phyloP scores from a whole-genome alignment of 768 basidiomycete genomes.

The Thelephora ganbajun region DNA sequence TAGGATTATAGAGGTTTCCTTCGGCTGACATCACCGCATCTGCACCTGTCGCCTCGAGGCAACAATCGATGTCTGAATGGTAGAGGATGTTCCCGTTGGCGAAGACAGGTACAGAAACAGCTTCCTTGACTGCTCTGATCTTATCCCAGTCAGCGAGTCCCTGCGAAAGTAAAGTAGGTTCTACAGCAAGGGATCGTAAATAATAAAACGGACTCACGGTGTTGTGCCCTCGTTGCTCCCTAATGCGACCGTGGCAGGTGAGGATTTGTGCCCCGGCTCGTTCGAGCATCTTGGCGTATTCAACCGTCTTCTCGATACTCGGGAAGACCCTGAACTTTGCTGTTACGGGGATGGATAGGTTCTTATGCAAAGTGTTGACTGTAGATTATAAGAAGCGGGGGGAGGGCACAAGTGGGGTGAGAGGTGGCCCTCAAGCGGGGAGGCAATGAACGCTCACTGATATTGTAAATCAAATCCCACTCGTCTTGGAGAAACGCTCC shows the following conservation, averaged over 20 bases:
- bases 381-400: not conserved
- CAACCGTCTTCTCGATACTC: conserved; percentile 74
- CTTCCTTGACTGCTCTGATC: conserved; percentile 82
- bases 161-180: no score
- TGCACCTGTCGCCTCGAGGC: conserved; percentile 72
- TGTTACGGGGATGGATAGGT: conserved; percentile 84
- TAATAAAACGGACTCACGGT: conserved; percentile 29
- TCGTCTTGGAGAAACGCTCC: conserved; percentile 91
- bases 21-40: conserved; percentile 95
- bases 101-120: conserved; percentile 85
- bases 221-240: conserved; percentile 85
- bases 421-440: no score
- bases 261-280: conserved; percentile 89
- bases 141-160: conserved; percentile 84
- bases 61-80: conserved; percentile 66
- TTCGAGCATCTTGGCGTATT: conserved; percentile 94
- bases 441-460: conserved; percentile 37
- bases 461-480: conserved; percentile 74
- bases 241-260: conserved; percentile 82
- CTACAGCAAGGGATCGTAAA: not conserved
- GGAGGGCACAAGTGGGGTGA: no score
- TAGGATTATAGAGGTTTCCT: conserved; percentile 86
- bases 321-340: conserved; percentile 93
- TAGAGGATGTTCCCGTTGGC: conserved; percentile 95
- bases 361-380: conserved; percentile 80